Evolutionary conservation across 495 filamentous ascomycete genomes (phyloP), one percentile per base, ranked within the genome.

Genomic region (Penicillium flavigenum): DNA sequence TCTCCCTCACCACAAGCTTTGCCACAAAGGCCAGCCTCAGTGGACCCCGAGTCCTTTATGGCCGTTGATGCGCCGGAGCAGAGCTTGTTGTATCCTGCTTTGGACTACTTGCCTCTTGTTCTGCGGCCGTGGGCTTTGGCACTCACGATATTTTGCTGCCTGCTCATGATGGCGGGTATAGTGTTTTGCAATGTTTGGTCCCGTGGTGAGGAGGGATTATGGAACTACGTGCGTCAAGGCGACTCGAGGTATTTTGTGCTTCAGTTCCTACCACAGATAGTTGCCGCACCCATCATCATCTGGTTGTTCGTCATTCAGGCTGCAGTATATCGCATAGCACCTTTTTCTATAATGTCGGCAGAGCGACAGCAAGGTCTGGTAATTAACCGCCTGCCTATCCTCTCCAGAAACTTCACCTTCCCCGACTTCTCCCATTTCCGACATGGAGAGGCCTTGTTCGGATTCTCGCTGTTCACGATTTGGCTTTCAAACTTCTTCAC

Each of bases 171-270:
- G 31, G 83, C 79, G 1, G 87, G 79, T 6, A 76, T 96, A 17
- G 76, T 86, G 9, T 87, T 92, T 65, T 87, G 81, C 67, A 91
- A 88, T 52, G 75, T 90, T 22, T 93, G 81, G 72, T 91, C 90
- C 4, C 72, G 77, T 22, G 63, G 72, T 5, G 80, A 87, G 52
- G 61, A 77, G 9, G 90, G 92, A 0, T 66, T 96, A 6, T 83
- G 82, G 70, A 63, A 74, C 10, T 96, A 91, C 69, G 70, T 69
- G 20, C 78, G 79, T 26, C 85, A 87, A 46, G 85, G 86, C 48
- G 86, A 84, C 24, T 73, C 76, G 9, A 81, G 84, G n/a, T 96
- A 95, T 66, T 96, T 96, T 69, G 73, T 96, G 51, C 89, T 95
- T 67, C 81, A 90, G 56, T 91, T 92, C 64, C 68, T 96, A 7